These are phyloP conservation scores for Crithidia mellificae DNA, from an alignment of 208 protist genomes.

Conservation along the genomic window DNA sequence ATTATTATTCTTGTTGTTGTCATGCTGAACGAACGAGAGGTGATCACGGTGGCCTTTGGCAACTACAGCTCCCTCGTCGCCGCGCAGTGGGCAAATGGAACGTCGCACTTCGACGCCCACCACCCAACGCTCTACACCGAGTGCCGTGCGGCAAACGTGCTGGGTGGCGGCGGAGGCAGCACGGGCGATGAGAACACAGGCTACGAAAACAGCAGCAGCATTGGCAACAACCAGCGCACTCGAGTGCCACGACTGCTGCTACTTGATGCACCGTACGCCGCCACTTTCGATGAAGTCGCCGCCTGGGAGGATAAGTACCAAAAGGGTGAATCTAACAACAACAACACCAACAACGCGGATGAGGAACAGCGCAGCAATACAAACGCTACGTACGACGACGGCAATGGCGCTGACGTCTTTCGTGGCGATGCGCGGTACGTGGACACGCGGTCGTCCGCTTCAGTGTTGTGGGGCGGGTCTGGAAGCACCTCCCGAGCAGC, in stretches of 20 bases:
- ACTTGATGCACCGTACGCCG: constrained; percentile 75
- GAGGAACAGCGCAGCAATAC: constrained; percentile 10
- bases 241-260: constrained; percentile 74
- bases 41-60: constrained; percentile 80
- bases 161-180: constrained; percentile 32
- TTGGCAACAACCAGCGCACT: background rate
- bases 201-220: constrained; percentile 13
- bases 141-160: constrained; percentile 32
- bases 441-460: background rate
- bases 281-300: constrained; percentile 41
- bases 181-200: no score
- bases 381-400: no score
- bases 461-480: background rate
- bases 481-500: background rate
- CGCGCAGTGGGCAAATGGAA: constrained; percentile 88
- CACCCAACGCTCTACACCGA: constrained; percentile 75
- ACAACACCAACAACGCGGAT: constrained; percentile 14
- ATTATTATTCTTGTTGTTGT: no score
- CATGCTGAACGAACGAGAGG: constrained; percentile 53
- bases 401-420: no score
- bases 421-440: background rate
- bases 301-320: constrained; percentile 20
- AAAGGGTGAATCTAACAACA: constrained; percentile 6
- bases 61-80: constrained; percentile 87
- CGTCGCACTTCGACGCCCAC: constrained; percentile 61